These are phyloP conservation scores for Pilasporangium apinafurcum DNA, from an alignment of 352 stramenopile species.

Conservation along the genomic window DNA sequence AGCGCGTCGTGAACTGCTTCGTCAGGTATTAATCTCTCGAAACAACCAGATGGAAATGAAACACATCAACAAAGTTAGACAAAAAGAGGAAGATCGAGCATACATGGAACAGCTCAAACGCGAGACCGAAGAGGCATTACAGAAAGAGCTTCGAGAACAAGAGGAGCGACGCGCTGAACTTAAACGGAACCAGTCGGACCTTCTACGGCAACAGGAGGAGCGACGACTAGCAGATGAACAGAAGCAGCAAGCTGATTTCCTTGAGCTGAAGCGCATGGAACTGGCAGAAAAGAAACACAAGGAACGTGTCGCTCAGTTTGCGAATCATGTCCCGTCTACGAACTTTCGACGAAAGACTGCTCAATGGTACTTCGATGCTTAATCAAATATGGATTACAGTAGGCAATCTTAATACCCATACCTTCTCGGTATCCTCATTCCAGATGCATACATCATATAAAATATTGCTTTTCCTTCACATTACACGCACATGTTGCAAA, in stretches of 20 bases:
- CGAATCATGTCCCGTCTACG: slow-evolving; percentile 28
- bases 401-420: slow-evolving; percentile 4
- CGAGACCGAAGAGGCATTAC: slow-evolving; percentile 66
- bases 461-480: too few relatives aligned
- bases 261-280: slow-evolving; percentile 78
- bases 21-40: slow-evolving; percentile 58
- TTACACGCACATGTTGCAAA: too few relatives aligned
- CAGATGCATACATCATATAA: too few relatives aligned
- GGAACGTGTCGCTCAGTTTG: slow-evolving; percentile 54
- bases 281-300: slow-evolving; percentile 71
- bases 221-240: slow-evolving; percentile 40
- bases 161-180: slow-evolving; percentile 53
- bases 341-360: slow-evolving; percentile 69
- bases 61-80: slow-evolving; percentile 18
- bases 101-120: slow-evolving; percentile 65
- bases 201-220: slow-evolving; percentile 55
- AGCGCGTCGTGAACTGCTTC: slow-evolving; percentile 62
- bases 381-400: slow-evolving; percentile 1
- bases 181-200: slow-evolving; percentile 61
- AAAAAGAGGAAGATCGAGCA: slow-evolving; percentile 37
- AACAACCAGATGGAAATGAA: slow-evolving; percentile 50
- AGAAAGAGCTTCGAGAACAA: slow-evolving; percentile 74
- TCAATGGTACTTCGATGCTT: slow-evolving; percentile 82
- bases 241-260: slow-evolving; percentile 56
- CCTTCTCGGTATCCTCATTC: neutral